phyloP scores from a whole-genome alignment of 1,139 yeast genomes.

The Scheffersomyces parashehatae region DNA sequence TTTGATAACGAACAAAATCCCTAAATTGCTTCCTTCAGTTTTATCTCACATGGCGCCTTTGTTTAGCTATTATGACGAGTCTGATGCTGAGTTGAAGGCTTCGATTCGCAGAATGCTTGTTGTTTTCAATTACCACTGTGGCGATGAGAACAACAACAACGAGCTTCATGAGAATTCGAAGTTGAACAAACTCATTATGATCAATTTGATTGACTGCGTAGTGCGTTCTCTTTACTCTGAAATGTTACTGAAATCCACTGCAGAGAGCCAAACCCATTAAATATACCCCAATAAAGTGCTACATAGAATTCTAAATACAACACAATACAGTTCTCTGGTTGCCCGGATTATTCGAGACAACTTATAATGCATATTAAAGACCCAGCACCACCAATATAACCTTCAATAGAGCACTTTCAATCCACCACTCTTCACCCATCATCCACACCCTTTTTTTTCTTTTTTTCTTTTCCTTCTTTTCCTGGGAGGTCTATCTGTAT shows the following conservation, averaged over 20 bases:
- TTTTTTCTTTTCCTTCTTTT: no score
- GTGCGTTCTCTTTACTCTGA: conserved; percentile 31
- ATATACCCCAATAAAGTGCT: no score
- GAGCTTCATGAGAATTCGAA: conserved; percentile 13
- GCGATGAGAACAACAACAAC: conserved; percentile 4
- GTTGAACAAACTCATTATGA: conserved; percentile 31
- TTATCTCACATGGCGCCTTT: conserved; percentile 3
- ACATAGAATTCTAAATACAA: no score
- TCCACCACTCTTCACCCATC: no score
- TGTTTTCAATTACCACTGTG: conserved; percentile 20
- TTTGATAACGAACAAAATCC: conserved; percentile 10
- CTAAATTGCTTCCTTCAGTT: conserved; percentile 8
- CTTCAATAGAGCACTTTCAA: no score
- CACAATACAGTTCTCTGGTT: no score
- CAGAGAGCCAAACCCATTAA: no score
- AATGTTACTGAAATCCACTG: conserved; percentile 4
- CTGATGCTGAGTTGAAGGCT: conserved; percentile 15
- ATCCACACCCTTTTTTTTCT: no score
- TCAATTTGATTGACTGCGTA: conserved; percentile 32
- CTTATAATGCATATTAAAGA: no score
- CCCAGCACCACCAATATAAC: no score
- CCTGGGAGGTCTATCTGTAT: no score
- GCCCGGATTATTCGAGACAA: no score
- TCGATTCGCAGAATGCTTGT: conserved; percentile 19
- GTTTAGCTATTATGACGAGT: conserved; percentile 15